Conservation (phyloP, 2,329 filamentous ascomycete species). For the Fusarium succisae region DNA sequence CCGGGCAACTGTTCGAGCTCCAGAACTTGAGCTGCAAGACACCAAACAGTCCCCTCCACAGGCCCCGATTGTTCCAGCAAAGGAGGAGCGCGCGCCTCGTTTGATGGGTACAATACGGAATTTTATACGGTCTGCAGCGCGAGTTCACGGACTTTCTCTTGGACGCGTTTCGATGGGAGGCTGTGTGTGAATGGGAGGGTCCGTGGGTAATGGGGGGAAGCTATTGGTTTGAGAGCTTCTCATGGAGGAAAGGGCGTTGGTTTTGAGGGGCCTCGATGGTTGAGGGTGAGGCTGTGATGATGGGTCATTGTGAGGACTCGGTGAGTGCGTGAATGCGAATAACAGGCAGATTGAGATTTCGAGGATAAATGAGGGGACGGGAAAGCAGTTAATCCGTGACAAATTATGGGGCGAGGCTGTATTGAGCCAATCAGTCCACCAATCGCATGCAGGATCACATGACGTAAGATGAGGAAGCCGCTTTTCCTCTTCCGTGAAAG, state of each 20-base stretch:
- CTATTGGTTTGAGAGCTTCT: too few species aligned
- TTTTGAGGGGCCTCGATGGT: not conserved
- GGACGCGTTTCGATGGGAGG: not conserved
- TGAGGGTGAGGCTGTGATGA: not conserved
- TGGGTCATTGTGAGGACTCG: not conserved
- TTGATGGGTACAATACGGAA: not conserved
- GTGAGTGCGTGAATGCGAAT: not conserved
- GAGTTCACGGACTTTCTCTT: not conserved
- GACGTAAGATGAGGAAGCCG: not conserved
- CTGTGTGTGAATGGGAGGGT: not conserved
- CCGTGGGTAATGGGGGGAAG: not conserved
- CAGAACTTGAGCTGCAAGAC: not conserved
- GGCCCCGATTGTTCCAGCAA: not conserved
- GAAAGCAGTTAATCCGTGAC: not conserved
- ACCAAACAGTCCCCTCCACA: not conserved
- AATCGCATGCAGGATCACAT: accelerated
- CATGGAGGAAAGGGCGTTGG: not conserved
- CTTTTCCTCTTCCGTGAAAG: not conserved
- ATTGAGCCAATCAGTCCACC: accelerated
- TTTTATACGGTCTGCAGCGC: not conserved
- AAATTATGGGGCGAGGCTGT: accelerated
- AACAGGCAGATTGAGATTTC: not conserved
- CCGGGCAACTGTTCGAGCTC: not conserved
- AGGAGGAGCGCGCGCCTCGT: not conserved
- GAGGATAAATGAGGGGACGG: not conserved